Conservation (phyloP, 2,329 filamentous ascomycete genomes). For the Fusarium incarnatum region DNA sequence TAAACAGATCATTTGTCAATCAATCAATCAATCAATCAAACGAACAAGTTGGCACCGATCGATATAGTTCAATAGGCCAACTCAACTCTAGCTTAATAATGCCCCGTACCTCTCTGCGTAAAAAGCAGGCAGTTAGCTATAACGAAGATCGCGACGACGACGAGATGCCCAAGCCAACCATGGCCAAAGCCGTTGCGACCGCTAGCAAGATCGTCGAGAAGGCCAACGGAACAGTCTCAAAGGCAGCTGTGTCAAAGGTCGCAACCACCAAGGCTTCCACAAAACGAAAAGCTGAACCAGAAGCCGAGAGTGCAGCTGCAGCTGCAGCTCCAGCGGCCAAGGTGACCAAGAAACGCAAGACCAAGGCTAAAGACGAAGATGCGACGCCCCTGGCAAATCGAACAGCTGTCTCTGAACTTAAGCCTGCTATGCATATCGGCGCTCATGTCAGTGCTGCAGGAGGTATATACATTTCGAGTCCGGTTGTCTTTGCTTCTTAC, state of each 20-base stretch:
- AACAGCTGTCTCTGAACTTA: slow-evolving; percentile 71
- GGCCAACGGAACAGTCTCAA: slow-evolving; percentile 42
- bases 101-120: slow-evolving; percentile 52
- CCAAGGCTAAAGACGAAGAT: slow-evolving; percentile 55
- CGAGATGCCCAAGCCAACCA: slow-evolving; percentile 26
- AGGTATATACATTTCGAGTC: slow-evolving; percentile 62
- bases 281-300: slow-evolving; percentile 51
- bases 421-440: slow-evolving; percentile 82
- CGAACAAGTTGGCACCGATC: neutral
- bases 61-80: neutral
- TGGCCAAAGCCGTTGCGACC: slow-evolving; percentile 27
- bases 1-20: neutral
- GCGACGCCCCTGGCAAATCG: slow-evolving; percentile 74
- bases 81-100: slow-evolving; percentile 40
- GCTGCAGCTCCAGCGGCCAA: slow-evolving; percentile 41
- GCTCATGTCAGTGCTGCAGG: slow-evolving; percentile 93
- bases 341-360: slow-evolving; percentile 58
- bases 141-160: slow-evolving; percentile 46
- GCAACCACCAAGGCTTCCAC: slow-evolving; percentile 39
- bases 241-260: slow-evolving; percentile 42
- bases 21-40: too few relatives aligned
- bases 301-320: slow-evolving; percentile 42
- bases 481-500: slow-evolving; percentile 14
- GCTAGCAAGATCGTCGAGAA: slow-evolving; percentile 46
- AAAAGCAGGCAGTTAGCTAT: slow-evolving; percentile 49